Percentiles rank a stretch among this genome's conserved stretches.
phyloP scores from a whole-genome alignment of 164 flowering plant species.

The Stephania japonica region DNA sequence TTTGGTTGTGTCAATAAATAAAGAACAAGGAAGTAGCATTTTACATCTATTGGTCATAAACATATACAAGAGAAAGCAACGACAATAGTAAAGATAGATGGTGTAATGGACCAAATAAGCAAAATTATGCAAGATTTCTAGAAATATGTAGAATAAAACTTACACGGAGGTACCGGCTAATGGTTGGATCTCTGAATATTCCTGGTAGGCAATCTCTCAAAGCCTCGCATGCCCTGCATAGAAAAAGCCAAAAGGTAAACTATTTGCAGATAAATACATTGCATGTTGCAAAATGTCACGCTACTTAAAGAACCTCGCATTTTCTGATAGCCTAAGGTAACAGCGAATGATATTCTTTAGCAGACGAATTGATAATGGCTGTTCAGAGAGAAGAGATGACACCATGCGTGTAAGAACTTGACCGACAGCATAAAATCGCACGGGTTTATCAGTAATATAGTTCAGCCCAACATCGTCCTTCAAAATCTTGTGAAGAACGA shows the following conservation, averaged over 20 bases:
- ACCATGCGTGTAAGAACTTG: slow-evolving; percentile 78
- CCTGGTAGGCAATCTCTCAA: slow-evolving; percentile 23
- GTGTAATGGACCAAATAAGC: too few species aligned
- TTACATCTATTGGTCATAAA: too few species aligned
- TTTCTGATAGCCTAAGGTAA: slow-evolving; percentile 80
- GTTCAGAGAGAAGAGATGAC: slow-evolving; percentile 57
- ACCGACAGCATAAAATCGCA: slow-evolving; percentile 79
- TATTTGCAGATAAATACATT: not conserved
- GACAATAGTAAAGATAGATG: too few species aligned
- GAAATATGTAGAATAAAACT: slow-evolving; percentile 2
- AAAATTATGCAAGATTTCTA: too few species aligned
- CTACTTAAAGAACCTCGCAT: slow-evolving; percentile 49
- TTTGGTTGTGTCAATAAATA: too few species aligned
- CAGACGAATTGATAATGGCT: slow-evolving; percentile 54
- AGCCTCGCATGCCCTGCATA: slow-evolving; percentile 28
- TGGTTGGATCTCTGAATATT: slow-evolving; percentile 20
- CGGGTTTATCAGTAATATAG: slow-evolving; percentile 79
- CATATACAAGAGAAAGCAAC: too few species aligned
- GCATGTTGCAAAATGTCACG: not conserved
- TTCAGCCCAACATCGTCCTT: slow-evolving; percentile 82
- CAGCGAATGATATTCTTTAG: slow-evolving; percentile 82
- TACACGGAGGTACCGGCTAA: slow-evolving; percentile 20
- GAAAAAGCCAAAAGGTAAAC: not conserved
- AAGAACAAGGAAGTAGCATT: too few species aligned
- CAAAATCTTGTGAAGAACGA: slow-evolving; percentile 79